Percentiles rank a stretch among this genome's conserved stretches.
Conservation (phyloP, 768 basidiomycete species). For the Pulveroboletus sp. region DNA sequence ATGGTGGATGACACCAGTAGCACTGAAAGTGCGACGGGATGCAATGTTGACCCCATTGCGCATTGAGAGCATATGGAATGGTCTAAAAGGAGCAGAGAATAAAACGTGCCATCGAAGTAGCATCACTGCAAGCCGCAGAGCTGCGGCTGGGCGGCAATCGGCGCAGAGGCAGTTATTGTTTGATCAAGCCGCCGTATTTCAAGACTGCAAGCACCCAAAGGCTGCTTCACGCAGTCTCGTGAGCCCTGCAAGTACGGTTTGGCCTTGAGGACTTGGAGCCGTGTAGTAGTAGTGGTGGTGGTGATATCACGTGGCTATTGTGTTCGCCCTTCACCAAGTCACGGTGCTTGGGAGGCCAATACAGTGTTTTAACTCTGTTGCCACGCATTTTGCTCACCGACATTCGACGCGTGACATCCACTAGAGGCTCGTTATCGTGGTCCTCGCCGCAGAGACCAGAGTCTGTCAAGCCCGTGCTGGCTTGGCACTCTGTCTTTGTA, state of each 20-base stretch:
- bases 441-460: background rate
- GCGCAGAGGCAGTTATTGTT: constrained; percentile 39
- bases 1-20: constrained; percentile 1
- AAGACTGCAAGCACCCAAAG: constrained; percentile 4
- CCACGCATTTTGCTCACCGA: background rate
- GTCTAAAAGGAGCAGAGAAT: constrained; percentile 24
- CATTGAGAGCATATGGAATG: constrained; percentile 16
- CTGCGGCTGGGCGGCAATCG: constrained; percentile 37
- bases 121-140: constrained; percentile 36
- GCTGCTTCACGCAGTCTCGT: constrained; percentile 19
- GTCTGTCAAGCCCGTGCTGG: background rate
- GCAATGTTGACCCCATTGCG: background rate
- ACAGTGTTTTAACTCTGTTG: background rate
- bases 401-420: background rate
- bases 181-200: constrained; percentile 9
- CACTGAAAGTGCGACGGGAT: constrained; percentile 25
- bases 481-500: background rate
- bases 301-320: constrained; percentile 3
- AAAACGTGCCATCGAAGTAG: constrained; percentile 18
- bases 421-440: background rate
- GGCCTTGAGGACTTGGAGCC: no score
- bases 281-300: no score
- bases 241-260: background rate
- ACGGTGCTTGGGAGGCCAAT: background rate
- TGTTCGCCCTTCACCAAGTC: constrained; percentile 1